A percentile compares a stretch with the other conserved stretches of the same genome.
Conservation (phyloP, 352 stramenopile genomes). For the Phytophthora hybrid region DNA sequence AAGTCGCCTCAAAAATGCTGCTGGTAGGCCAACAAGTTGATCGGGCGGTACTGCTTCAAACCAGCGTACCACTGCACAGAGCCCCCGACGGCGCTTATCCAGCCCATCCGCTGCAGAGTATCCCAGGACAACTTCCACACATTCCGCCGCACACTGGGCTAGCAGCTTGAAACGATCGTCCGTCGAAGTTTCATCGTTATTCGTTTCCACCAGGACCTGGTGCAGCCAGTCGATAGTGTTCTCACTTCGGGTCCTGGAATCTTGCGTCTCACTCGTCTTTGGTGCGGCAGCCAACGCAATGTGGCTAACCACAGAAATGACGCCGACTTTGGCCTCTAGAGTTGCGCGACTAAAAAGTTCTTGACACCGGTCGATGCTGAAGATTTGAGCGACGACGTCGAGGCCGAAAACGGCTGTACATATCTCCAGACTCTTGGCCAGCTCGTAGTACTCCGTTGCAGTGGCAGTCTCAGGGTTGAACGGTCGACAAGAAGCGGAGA, state of each 20-base stretch:
- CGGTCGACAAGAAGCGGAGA: neutral
- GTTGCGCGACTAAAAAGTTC: conserved; percentile 20
- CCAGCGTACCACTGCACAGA: conserved; percentile 24
- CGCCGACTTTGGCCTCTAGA: conserved; percentile 10
- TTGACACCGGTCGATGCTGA: conserved; percentile 35
- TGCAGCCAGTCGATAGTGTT: neutral
- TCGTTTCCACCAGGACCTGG: neutral
- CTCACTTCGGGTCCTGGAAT: neutral
- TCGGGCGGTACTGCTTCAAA: neutral
- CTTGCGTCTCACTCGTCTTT: conserved; percentile 9
- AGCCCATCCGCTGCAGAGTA: conserved; percentile 4
- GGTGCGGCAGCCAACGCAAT: conserved; percentile 18
- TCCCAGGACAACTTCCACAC: neutral
- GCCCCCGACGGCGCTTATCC: neutral
- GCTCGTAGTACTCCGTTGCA: neutral
- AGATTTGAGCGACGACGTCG: conserved; percentile 19
- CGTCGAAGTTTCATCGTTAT: neutral
- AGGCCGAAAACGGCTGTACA: conserved; percentile 28
- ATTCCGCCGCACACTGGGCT: neutral
- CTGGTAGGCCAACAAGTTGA: neutral
- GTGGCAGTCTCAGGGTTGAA: neutral
- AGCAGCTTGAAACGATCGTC: neutral
- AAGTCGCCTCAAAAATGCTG: conserved; percentile 40
- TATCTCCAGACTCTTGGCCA: neutral
- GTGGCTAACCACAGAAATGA: conserved; percentile 25